Evolutionary conservation across 371 early-diverging fungal species (phyloP).

Genomic region (Gilbertella persicaria): DNA sequence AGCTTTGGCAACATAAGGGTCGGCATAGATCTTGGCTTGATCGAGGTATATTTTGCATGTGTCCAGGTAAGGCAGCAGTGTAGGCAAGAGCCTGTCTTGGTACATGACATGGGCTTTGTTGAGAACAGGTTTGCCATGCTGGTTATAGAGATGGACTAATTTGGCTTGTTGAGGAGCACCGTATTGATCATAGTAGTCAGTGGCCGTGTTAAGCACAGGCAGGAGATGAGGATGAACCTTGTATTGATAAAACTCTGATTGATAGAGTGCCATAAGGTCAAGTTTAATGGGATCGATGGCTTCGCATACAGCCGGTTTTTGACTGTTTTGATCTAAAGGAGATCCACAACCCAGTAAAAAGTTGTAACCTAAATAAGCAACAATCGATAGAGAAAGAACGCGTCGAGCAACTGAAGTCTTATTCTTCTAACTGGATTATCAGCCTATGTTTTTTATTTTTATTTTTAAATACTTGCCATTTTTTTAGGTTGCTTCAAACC

Average conservation of each 20-base stretch:
- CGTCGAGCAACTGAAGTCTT: not conserved
- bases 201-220: not conserved
- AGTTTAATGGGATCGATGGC: constrained; percentile 14
- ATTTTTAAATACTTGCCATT: not conserved
- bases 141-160: not conserved
- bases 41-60: too few species aligned
- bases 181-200: not conserved
- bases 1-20: not conserved
- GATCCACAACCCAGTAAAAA: constrained; percentile 11
- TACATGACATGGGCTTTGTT: not conserved
- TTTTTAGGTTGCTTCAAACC: not conserved
- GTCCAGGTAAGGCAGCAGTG: not conserved
- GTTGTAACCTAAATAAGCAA: constrained; percentile 9
- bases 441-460: not conserved
- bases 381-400: constrained; percentile 7
- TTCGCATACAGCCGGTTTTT: constrained; percentile 13
- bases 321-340: constrained; percentile 1
- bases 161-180: constrained; percentile 7
- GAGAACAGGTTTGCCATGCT: constrained; percentile 4
- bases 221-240: constrained; percentile 7
- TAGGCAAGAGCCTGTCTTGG: not conserved
- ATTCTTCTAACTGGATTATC: not conserved
- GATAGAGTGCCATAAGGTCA: constrained; percentile 3
- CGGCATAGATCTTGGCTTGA: constrained; percentile 1
- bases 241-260: constrained; percentile 5